Evolutionary conservation across 768 basidiomycete genomes (phyloP), one percentile per base, ranked within the genome.

Genomic region (Baorangia bicolor): DNA sequence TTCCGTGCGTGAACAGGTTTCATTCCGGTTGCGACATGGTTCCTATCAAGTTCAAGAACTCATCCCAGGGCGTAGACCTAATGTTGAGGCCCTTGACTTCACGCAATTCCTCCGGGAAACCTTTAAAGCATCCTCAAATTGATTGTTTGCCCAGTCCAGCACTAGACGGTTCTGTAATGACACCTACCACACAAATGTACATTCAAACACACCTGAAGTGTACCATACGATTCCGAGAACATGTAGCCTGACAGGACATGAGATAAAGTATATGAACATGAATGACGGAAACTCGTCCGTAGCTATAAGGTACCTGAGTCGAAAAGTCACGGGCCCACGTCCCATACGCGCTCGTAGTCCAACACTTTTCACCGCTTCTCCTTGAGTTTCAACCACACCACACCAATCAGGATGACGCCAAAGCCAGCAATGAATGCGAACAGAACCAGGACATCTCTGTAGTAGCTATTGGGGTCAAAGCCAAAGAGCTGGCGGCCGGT

Each of bases 391-490:
- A 85, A 76, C 82, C 89, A 92, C 3, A 97, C 92, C 23, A 88
- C 75, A 13, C 76, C 78, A 54, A 94, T 83, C n/a, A 95, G 83
- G 4, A 81, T 71, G 9, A 87, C 43, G 0, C 81, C 89, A 62
- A 93, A 93, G 2, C 87, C 92, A 1, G 83, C 87, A 52, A 94
- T 89, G 68, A 87, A 97, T 0, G 82, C 94, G 61, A 94, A 93
- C 49, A 92, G 67, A 41, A 96, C 86, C 27, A 97, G 76, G 7
- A 97, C 90, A 65, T 96, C 91, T 49, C 94, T 79, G 68, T 96
- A 97, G 68, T 95, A 98, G 60, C 89, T 87, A 59, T 83, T 82
- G 47, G 76, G 62, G 18, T 84, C 83, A 65, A 98, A 98, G 1
- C 94, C 95, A 67, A 97, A 98, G 21, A 97, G 79, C 83, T 91